Conservation (phyloP, 257 asterid species). For the Plectranthus barbatus region DNA sequence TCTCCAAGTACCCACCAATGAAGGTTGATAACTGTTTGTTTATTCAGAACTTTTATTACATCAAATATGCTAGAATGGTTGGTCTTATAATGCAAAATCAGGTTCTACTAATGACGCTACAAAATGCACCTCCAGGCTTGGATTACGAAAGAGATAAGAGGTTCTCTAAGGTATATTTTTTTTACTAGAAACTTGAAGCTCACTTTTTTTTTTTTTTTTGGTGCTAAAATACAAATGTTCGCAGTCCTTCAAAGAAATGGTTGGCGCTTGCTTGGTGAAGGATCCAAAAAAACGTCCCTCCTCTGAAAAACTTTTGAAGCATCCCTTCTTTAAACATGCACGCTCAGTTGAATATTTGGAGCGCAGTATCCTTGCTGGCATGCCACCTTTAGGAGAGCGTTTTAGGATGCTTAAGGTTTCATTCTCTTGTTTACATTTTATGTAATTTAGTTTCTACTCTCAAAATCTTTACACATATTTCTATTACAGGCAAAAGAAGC, state of each 20-base stretch:
- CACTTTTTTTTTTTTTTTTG: conserved; percentile 14
- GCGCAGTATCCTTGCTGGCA: conserved; percentile 55
- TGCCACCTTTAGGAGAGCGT: conserved; percentile 86
- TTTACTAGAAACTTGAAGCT: conserved; percentile 8
- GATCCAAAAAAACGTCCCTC: conserved; percentile 93
- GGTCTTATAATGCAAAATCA: conserved; percentile 25
- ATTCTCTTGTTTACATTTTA: conserved; percentile 4
- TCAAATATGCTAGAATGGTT: conserved; percentile 1
- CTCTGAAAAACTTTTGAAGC: conserved; percentile 84
- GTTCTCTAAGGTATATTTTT: conserved; percentile 71
- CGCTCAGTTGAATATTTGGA: conserved; percentile 58
- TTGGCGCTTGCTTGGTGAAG: conserved; percentile 90
- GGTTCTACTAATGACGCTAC: conserved; percentile 94
- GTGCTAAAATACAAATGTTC: conserved; percentile 27
- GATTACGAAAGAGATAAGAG: conserved; percentile 89
- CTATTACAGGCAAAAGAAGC: conserved; percentile 73
- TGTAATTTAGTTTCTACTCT: neutral
- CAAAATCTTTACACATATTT: conserved; percentile 5
- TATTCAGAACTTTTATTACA: neutral
- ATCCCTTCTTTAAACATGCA: conserved; percentile 71
- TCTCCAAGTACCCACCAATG: conserved; percentile 92
- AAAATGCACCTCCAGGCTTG: conserved; percentile 95
- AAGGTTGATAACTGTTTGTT: conserved; percentile 43
- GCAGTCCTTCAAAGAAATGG: conserved; percentile 85
- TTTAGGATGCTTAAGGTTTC: conserved; percentile 82